phyloP scores from a whole-genome alignment of 2,329 filamentous ascomycete species.

The Phialophora expanda region DNA sequence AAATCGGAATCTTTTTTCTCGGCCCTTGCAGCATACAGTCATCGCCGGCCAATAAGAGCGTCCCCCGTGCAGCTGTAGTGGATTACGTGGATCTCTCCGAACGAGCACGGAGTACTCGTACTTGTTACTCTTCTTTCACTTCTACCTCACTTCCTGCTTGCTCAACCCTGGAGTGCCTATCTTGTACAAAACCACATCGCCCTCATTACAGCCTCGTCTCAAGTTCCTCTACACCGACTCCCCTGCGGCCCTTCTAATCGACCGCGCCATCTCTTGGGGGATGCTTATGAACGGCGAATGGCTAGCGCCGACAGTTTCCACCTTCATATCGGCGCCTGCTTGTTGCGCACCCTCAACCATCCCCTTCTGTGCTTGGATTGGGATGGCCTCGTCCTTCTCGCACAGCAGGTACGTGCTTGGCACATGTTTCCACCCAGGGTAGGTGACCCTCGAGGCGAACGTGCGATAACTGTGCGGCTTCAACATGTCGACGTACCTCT shows the following conservation, averaged over 20 bases:
- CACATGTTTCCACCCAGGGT: conserved; percentile 49
- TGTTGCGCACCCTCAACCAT: conserved; percentile 44
- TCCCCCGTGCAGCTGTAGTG: not conserved
- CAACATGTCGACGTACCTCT: conserved; percentile 37
- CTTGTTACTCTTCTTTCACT: not conserved
- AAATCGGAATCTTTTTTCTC: conserved; percentile 17
- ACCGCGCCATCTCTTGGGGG: conserved; percentile 44
- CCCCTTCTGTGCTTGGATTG: conserved; percentile 44
- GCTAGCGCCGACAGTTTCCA: conserved; percentile 44
- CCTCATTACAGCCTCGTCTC: not conserved
- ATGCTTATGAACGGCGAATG: conserved; percentile 53
- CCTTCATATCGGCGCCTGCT: conserved; percentile 41
- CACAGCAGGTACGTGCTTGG: conserved; percentile 51
- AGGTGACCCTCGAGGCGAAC: conserved; percentile 41
- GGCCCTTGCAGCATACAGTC: conserved; percentile 4
- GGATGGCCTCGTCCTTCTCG: conserved; percentile 48
- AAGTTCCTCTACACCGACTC: conserved; percentile 16
- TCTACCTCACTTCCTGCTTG: not conserved
- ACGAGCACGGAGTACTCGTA: not conserved
- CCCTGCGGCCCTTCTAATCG: conserved; percentile 40
- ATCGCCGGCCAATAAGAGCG: conserved; percentile 6
- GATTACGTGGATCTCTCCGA: not conserved
- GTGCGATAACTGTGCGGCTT: conserved; percentile 43
- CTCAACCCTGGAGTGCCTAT: too few relatives aligned
- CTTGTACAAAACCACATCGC: too few relatives aligned